Evolutionary conservation across 805 yeast genomes (phyloP).

Genomic region (Wickerhamiella australiensis): DNA sequence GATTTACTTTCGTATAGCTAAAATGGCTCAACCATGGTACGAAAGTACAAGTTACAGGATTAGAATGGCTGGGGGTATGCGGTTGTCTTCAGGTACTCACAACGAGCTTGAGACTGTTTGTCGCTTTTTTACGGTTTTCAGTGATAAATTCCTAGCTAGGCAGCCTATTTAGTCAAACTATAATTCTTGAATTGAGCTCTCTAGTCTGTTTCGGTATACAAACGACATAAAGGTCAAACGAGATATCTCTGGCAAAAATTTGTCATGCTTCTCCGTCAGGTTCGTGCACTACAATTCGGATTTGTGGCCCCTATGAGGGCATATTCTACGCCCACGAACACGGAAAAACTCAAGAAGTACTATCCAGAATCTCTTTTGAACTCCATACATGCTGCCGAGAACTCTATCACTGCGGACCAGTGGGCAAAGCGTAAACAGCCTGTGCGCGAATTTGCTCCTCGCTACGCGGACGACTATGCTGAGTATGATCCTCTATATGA

Average conservation of each 20-base stretch:
- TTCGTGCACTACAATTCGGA: background rate
- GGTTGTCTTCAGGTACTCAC: no score
- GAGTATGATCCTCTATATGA: slow-evolving; percentile 70
- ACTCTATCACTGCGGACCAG: slow-evolving; percentile 54
- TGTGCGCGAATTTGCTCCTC: slow-evolving; percentile 52
- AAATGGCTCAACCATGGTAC: no score
- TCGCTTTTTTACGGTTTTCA: no score
- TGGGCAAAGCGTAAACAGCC: slow-evolving; percentile 36
- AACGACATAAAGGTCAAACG: no score
- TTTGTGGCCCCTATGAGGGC: background rate
- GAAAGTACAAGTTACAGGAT: no score
- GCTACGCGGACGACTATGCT: slow-evolving; percentile 57
- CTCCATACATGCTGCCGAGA: slow-evolving; percentile 71
- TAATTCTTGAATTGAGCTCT: background rate
- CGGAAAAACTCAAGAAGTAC: slow-evolving; percentile 52
- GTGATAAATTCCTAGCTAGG: no score
- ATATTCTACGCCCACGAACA: slow-evolving; percentile 29
- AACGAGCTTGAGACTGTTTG: no score
- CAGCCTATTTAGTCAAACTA: no score
- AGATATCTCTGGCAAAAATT: background rate
- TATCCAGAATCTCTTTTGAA: slow-evolving; percentile 74
- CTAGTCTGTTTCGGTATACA: no score
- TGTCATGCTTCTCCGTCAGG: slow-evolving; percentile 2
- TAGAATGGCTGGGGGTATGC: no score
- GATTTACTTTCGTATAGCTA: no score